phyloP scores from a whole-genome alignment of 2,329 filamentous ascomycete species.

The Diaporthe eres region DNA sequence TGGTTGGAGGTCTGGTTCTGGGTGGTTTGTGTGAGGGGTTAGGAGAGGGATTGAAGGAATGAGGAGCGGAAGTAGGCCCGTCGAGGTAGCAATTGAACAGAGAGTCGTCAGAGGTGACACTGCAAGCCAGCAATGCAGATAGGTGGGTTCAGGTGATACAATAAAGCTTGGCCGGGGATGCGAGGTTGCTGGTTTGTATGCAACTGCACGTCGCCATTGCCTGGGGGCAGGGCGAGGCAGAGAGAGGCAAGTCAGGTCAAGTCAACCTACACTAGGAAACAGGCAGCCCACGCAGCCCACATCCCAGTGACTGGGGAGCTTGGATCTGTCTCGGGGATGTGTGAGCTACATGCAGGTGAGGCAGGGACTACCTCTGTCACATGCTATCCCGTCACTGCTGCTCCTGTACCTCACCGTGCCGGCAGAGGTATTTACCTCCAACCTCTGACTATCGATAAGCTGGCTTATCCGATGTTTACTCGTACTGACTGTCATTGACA shows the following conservation, averaged over 20 bases:
- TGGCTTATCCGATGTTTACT: background rate
- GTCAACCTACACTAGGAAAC: conserved; percentile 17
- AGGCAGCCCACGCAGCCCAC: conserved; percentile 12
- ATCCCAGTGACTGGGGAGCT: conserved; percentile 13
- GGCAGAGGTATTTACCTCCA: background rate
- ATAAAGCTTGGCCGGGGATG: conserved; percentile 5
- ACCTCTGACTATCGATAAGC: conserved; percentile 23
- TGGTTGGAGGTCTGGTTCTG: background rate
- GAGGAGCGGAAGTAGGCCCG: background rate
- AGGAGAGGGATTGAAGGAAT: background rate
- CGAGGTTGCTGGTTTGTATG: conserved; percentile 15
- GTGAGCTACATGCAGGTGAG: background rate
- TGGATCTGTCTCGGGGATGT: background rate
- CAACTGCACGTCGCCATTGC: background rate
- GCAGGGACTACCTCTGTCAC: conserved; percentile 25
- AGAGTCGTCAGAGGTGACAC: background rate
- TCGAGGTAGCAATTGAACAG: background rate
- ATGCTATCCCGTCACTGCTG: background rate
- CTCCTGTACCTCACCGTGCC: background rate
- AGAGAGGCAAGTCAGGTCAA: conserved; percentile 1
- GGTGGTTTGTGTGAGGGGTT: background rate
- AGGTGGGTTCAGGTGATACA: conserved; percentile 15
- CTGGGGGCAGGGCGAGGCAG: background rate
- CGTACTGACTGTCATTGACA: conserved; percentile 8
- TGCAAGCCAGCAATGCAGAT: conserved; percentile 24